Base-by-base conservation (phyloP, 805 yeast genomes). In the Hanseniaspora meyeri region DNA sequence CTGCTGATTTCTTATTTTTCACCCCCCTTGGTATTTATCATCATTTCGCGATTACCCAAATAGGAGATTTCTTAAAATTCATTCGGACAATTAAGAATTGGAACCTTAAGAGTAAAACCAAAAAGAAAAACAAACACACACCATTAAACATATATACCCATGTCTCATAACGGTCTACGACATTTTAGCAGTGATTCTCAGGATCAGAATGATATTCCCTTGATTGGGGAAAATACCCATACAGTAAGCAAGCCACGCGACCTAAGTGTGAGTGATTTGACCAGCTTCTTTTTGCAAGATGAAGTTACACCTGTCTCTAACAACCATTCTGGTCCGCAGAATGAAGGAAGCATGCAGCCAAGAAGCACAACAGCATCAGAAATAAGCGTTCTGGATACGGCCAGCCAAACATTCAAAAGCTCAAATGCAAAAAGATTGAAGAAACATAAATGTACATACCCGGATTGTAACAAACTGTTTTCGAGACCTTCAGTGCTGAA, bases 401-500 rank as follows among this genome's bases (percentile, higher is more conserved):
- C 57, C 2, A 53, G 57, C 9, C 57, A 53, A 29, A 12, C 47
- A 1, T 53, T 53, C 6, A 59, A 62, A 16, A 51, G 63, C 24
- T 53, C 64, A 3, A 65, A 66, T 2, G 66, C 74, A 1, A 66
- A 75, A 5, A 72, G 89, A 52, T 76, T 78, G 0, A 88, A 87
- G 63, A 73, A 68, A 27, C 83, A 84, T 64, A 63, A 67, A 12
- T 91, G 97, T 67, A 77, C 75, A 19, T 77, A 73, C 58, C 77
- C 73, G 6, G 83, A 78, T 2, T 93, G 97, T 64, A 77, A 70
- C 34, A 91, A 88, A 66, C 77, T 85, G 1, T 91, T 88, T 63
- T 72, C 85, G 6, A 75, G 91, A 50, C 97, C 97, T 0, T 82
- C 95, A 1, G 73, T 88, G 11, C 72, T 93, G 51, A 86, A 83